Conservation (phyloP, 2,329 filamentous ascomycete species). For the Colletotrichum sp. region DNA sequence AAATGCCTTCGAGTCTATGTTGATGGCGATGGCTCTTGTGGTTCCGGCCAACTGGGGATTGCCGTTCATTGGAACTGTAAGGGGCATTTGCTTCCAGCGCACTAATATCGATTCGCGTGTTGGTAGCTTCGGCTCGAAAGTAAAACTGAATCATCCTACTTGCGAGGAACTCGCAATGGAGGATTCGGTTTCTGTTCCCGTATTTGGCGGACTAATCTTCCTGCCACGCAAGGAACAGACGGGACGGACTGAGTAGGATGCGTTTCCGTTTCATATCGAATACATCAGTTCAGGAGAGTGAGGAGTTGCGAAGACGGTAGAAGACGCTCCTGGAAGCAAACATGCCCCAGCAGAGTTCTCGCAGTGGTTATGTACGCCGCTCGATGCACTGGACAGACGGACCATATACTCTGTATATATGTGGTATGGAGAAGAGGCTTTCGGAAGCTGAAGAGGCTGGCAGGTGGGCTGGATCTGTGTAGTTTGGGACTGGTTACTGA, state of each 20-base stretch:
- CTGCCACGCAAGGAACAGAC: background rate
- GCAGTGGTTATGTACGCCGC: rapidly evolving
- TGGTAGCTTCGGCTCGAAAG: background rate
- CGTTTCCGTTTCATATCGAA: background rate
- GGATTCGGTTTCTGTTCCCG: background rate
- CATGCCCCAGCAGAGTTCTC: rapidly evolving
- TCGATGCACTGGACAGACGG: background rate
- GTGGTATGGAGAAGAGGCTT: background rate
- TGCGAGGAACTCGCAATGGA: background rate
- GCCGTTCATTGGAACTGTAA: rapidly evolving
- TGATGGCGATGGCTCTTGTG: background rate
- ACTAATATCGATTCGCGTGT: background rate
- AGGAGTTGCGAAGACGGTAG: background rate
- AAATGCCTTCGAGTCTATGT: background rate
- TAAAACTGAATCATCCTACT: background rate
- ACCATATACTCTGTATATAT: rapidly evolving
- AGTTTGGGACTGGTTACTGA: rapidly evolving
- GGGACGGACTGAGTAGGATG: background rate
- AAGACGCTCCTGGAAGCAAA: background rate
- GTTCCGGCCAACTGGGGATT: rapidly evolving
- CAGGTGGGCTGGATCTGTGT: background rate
- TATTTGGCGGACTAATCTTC: background rate
- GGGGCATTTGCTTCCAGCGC: background rate
- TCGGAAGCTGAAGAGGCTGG: background rate
- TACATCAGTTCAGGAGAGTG: background rate